Evolutionary conservation across 305 asterid species (phyloP).

Genomic region (Solanum hybrid): DNA sequence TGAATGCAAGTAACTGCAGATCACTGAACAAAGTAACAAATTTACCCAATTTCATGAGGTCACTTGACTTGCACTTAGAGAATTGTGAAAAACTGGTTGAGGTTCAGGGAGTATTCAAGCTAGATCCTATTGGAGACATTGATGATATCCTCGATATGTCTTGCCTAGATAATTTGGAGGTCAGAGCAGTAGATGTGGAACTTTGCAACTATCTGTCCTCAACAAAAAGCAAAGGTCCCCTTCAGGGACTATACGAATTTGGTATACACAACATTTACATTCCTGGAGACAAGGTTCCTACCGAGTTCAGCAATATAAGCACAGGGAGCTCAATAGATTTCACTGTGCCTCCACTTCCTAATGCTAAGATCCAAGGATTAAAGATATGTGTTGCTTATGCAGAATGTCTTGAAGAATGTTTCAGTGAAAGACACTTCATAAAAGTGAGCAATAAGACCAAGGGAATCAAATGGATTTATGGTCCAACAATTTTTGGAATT

Average conservation of each 20-base stretch:
- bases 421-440: not conserved
- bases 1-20: conserved; percentile 7
- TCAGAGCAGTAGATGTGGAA: not conserved
- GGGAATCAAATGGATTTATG: conserved; percentile 13
- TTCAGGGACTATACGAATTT: conserved; percentile 15
- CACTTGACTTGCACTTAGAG: conserved; percentile 4
- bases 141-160: not conserved
- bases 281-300: conserved; percentile 7
- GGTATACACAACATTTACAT: conserved; percentile 13
- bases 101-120: conserved; percentile 12
- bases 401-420: not conserved
- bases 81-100: conserved; percentile 17
- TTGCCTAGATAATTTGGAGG: not conserved
- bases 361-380: not conserved
- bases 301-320: not conserved
- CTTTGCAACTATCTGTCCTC: conserved; percentile 8
- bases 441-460: conserved; percentile 4
- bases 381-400: conserved; percentile 8
- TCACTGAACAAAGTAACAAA: conserved; percentile 13
- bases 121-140: not conserved
- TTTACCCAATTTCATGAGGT: conserved; percentile 9
- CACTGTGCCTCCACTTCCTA: not conserved
- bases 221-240: not conserved
- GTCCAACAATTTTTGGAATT: conserved; percentile 10
- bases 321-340: not conserved